A percentile compares a stretch with the other conserved stretches of the same genome.
phyloP scores from a whole-genome alignment of 306 rosid genomes.

The Dalbergia oliveri region DNA sequence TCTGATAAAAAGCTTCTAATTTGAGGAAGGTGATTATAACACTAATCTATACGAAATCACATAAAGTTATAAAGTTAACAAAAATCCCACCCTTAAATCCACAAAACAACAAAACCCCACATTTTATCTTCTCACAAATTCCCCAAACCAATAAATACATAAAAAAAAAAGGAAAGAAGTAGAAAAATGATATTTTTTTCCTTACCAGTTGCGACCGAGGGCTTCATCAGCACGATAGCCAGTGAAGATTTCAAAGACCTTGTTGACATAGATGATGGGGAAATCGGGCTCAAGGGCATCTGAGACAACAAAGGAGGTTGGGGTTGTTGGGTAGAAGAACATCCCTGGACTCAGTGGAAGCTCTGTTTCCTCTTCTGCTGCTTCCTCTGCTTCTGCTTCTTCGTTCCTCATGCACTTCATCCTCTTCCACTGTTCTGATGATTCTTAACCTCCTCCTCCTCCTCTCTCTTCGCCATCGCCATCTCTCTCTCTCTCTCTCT shows the following conservation, averaged over 20 bases:
- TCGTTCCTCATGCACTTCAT: conserved; percentile 62
- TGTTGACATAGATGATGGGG: conserved; percentile 92
- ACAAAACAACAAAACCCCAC: conserved; percentile 28
- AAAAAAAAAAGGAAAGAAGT: neutral
- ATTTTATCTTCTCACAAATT: neutral
- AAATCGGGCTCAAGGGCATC: conserved; percentile 93
- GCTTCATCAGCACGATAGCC: conserved; percentile 95
- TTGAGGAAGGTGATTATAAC: conserved; percentile 17
- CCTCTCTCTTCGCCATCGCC: conserved; percentile 75
- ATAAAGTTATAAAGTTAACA: conserved; percentile 3
- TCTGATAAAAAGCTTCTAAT: neutral
- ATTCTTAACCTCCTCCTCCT: conserved; percentile 46
- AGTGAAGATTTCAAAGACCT: conserved; percentile 86
- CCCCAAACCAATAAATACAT: neutral
- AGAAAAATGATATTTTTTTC: neutral
- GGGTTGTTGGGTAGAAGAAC: conserved; percentile 68
- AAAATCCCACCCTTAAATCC: neutral
- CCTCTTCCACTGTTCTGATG: conserved; percentile 71
- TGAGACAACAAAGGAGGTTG: conserved; percentile 87
- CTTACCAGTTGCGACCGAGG: conserved; percentile 91
- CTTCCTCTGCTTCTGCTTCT: neutral
- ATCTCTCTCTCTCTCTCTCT: too few relatives aligned
- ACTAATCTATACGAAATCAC: neutral
- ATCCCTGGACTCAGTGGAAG: conserved; percentile 61
- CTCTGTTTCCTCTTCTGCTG: conserved; percentile 53